These are phyloP conservation scores for Cercophora newfieldiana DNA, from an alignment of 495 filamentous ascomycete genomes.

Conservation along the genomic window DNA sequence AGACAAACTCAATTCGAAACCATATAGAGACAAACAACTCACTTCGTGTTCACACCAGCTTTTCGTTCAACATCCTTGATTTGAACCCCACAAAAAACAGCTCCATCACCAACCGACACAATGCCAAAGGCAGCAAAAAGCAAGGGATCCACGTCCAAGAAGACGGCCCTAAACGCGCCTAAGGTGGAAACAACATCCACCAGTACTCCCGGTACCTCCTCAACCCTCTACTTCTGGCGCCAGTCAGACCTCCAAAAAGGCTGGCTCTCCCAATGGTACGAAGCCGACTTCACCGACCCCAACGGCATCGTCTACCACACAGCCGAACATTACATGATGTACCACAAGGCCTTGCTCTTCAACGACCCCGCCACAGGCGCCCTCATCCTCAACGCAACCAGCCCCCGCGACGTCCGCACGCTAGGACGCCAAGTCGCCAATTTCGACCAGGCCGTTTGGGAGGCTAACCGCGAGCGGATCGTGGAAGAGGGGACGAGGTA, in stretches of 20 bases:
- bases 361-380: constrained; percentile 35
- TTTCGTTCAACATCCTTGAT: not conserved
- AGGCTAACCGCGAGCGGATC: constrained; percentile 51
- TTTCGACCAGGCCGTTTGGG: constrained; percentile 58
- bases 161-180: not conserved
- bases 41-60: not conserved
- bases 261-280: constrained; percentile 41
- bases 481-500: constrained; percentile 60
- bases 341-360: constrained; percentile 61
- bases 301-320: constrained; percentile 34
- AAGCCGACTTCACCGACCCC: constrained; percentile 32
- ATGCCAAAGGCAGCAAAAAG: not conserved
- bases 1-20: not conserved
- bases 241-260: constrained; percentile 27
- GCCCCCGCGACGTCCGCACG: constrained; percentile 49
- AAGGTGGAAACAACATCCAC: not conserved
- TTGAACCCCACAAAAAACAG: not conserved
- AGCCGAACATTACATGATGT: constrained; percentile 62
- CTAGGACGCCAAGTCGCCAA: constrained; percentile 57
- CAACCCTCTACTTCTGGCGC: constrained; percentile 37
- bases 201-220: not conserved
- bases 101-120: not conserved
- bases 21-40: not conserved
- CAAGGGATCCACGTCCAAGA: not conserved
- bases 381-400: constrained; percentile 43